Evolutionary conservation across 345 rosid species (phyloP).

Genomic region (Gossypium stocksii): DNA sequence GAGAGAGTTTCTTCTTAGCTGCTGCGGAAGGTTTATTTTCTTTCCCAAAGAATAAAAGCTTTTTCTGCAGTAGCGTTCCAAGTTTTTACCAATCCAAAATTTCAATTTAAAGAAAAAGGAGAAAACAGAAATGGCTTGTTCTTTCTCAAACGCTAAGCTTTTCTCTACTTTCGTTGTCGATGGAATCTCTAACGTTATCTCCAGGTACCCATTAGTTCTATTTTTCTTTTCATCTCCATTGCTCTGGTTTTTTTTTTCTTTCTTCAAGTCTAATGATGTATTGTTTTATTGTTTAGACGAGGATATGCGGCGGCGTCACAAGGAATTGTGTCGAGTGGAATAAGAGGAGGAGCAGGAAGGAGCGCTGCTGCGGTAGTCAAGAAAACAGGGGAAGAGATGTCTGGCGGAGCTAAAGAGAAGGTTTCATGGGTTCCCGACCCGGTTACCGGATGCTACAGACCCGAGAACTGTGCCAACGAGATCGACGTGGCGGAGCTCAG

Average conservation of each 20-base stretch:
- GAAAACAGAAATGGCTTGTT: conserved; percentile 38
- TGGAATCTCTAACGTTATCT: conserved; percentile 33
- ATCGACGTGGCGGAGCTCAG: conserved; percentile 58
- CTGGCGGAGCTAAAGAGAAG: conserved; percentile 30
- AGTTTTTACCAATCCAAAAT: neutral
- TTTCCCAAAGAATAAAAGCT: neutral
- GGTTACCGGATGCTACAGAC: conserved; percentile 59
- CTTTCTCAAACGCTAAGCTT: conserved; percentile 40
- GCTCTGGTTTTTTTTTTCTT: neutral
- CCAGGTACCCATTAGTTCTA: conserved; percentile 22
- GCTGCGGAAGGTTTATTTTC: conserved; percentile 12
- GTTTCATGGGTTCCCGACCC: conserved; percentile 73
- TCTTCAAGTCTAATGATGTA: neutral
- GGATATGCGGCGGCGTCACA: conserved; percentile 38
- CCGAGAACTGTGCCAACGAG: conserved; percentile 47
- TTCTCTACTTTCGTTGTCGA: conserved; percentile 32
- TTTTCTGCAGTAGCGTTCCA: conserved; percentile 19
- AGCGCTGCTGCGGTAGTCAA: conserved; percentile 25
- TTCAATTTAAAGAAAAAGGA: neutral
- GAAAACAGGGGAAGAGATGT: conserved; percentile 43
- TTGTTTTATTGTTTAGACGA: conserved; percentile 18
- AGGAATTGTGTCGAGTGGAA: conserved; percentile 23
- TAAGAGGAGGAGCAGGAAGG: conserved; percentile 19
- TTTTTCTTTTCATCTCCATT: neutral
- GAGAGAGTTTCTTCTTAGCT: conserved; percentile 12